Percentiles rank a stretch among this genome's conserved stretches.
phyloP scores from a whole-genome alignment of 148 eudicot genomes.

The Vaccinium corymbosum region DNA sequence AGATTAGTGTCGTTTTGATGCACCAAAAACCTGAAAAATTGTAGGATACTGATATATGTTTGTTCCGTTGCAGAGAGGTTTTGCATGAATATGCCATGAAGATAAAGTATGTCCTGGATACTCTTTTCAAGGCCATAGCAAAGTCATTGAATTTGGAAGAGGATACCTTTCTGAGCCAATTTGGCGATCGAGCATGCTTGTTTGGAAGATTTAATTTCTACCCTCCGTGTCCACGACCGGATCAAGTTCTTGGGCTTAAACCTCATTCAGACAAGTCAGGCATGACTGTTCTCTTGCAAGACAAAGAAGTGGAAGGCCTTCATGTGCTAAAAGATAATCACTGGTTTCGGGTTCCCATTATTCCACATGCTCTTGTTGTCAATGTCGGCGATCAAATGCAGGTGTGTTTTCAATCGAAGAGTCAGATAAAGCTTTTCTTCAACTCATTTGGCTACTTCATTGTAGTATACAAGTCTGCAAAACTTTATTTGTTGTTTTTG shows the following conservation, averaged over 20 bases:
- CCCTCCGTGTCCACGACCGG: constrained; percentile 34
- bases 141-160: constrained; percentile 29
- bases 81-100: constrained; percentile 30
- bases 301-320: constrained; percentile 43
- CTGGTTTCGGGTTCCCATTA: constrained; percentile 42
- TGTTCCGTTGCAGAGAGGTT: constrained; percentile 23
- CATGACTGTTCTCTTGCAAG: constrained; percentile 42
- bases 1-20: no score
- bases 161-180: constrained; percentile 19
- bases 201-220: constrained; percentile 35
- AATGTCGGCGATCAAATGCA: constrained; percentile 41
- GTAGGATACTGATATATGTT: background rate
- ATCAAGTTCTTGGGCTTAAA: constrained; percentile 36
- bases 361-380: constrained; percentile 38
- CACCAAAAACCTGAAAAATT: background rate
- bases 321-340: constrained; percentile 41
- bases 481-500: no score
- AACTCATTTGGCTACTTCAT: background rate
- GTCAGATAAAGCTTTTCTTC: background rate
- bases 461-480: no score
- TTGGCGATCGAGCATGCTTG: constrained; percentile 28
- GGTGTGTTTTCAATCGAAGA: constrained; percentile 6
- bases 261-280: constrained; percentile 46
- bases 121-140: constrained; percentile 28
- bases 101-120: constrained; percentile 22